These are phyloP conservation scores for Saccharum spontaneum DNA, from an alignment of 176 grass and related monocot species.

Conservation along the genomic window DNA sequence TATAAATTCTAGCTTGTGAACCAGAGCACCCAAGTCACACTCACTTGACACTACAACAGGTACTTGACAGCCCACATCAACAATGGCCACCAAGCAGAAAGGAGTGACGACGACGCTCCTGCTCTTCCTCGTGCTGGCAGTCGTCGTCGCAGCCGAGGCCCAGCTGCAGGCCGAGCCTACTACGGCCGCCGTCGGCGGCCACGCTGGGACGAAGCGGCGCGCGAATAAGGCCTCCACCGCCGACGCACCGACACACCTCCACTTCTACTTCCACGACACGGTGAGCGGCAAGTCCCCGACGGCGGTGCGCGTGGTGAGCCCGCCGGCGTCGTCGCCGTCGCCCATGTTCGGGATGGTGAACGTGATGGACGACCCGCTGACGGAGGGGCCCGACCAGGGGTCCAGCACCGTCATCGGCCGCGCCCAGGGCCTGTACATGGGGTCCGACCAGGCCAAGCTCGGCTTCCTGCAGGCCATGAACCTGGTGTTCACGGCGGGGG, in stretches of 20 bases:
- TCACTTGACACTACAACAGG: background rate
- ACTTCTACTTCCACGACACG: conserved; percentile 92
- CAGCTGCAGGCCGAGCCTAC: background rate
- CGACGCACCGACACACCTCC: conserved; percentile 37
- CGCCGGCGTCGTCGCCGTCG: background rate
- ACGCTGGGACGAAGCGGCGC: background rate
- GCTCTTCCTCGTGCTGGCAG: background rate
- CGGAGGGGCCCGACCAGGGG: conserved; percentile 47
- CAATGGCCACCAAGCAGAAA: conserved; percentile 1
- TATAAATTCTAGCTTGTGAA: background rate
- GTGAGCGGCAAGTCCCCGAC: conserved; percentile 56
- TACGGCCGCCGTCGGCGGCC: background rate
- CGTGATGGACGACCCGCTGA: conserved; percentile 71
- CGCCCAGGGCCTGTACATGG: conserved; percentile 70
- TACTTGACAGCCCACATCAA: background rate
- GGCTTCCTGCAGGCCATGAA: conserved; percentile 83
- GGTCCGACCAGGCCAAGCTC: conserved; percentile 34
- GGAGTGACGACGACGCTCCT: background rate
- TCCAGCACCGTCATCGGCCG: conserved; percentile 41
- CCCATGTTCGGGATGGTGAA: conserved; percentile 47
- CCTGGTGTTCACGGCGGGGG: conserved; percentile 55
- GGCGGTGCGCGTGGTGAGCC: conserved; percentile 29
- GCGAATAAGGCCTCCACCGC: background rate
- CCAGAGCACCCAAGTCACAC: background rate
- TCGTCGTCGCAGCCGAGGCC: background rate